These are phyloP conservation scores for Aeminium ludgeri DNA, from an alignment of 495 filamentous ascomycete genomes.

Conservation along the genomic window DNA sequence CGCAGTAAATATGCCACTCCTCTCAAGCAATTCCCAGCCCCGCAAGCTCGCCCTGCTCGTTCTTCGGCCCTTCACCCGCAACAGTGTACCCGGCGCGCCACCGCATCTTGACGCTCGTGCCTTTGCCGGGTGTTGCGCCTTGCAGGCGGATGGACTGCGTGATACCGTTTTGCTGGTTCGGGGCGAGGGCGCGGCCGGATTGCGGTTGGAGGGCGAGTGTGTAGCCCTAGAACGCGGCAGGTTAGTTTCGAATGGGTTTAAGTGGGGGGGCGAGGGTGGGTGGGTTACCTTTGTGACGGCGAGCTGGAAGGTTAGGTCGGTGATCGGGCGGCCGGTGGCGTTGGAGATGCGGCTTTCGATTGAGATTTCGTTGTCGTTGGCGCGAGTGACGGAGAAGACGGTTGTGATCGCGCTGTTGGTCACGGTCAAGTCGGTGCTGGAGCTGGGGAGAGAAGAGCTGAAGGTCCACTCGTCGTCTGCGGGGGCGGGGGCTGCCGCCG, in stretches of 20 bases:
- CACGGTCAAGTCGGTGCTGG: conserved; percentile 44
- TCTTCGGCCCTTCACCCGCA: conserved; percentile 36
- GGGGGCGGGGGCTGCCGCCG: conserved; percentile 18
- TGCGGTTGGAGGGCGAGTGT: conserved; percentile 70
- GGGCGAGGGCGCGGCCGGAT: conserved; percentile 53
- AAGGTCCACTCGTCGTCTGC: conserved; percentile 87
- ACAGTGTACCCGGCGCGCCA: conserved; percentile 75
- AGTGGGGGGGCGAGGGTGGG: neutral
- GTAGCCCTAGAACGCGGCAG: conserved; percentile 40
- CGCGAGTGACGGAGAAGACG: conserved; percentile 32
- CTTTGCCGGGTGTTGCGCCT: conserved; percentile 53
- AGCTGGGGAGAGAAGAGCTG: conserved; percentile 65
- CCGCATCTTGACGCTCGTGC: conserved; percentile 63
- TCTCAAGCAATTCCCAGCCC: conserved; percentile 53
- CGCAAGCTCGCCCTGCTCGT: conserved; percentile 83
- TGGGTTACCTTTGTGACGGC: conserved; percentile 72
- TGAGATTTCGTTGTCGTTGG: conserved; percentile 33
- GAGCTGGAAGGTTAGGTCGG: conserved; percentile 74
- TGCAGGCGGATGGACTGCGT: conserved; percentile 67
- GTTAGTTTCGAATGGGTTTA: neutral
- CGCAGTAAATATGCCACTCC: too few relatives aligned
- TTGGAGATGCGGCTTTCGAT: conserved; percentile 62
- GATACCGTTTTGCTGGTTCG: conserved; percentile 60
- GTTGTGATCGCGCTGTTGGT: conserved; percentile 37
- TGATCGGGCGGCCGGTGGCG: conserved; percentile 47